phyloP scores from a whole-genome alignment of 805 yeast species.

The Monosporozyma yasuniensis region DNA sequence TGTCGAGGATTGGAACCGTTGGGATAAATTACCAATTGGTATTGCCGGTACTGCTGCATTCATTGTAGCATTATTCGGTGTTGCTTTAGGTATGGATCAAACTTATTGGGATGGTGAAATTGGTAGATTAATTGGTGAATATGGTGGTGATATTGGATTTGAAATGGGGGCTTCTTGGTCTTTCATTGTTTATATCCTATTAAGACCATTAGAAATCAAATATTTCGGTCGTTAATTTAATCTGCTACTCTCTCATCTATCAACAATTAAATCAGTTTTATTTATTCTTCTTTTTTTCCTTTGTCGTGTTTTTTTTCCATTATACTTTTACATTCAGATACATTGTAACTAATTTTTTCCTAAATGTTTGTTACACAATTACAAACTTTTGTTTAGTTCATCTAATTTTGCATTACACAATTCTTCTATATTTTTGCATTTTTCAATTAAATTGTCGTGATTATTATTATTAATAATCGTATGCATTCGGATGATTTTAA shows the following conservation, averaged over 20 bases:
- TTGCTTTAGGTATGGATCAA: constrained; percentile 80
- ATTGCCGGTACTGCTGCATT: constrained; percentile 69
- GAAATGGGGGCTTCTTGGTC: constrained; percentile 65
- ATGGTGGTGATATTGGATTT: constrained; percentile 83
- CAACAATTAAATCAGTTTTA: background rate
- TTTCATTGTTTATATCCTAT: constrained; percentile 47
- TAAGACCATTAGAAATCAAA: constrained; percentile 60
- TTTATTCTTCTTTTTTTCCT: background rate
- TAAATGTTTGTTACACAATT: no score
- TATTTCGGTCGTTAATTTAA: constrained; percentile 37
- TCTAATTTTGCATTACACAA: constrained; percentile 1
- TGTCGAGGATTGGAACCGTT: constrained; percentile 51
- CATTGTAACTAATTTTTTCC: background rate
- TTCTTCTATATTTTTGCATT: constrained; percentile 2
- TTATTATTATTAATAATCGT: background rate
- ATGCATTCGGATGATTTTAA: background rate
- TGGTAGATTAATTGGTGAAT: constrained; percentile 49
- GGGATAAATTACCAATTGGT: constrained; percentile 60
- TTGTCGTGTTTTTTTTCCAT: background rate
- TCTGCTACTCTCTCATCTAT: background rate
- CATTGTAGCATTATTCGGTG: constrained; percentile 79
- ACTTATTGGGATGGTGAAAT: constrained; percentile 73
- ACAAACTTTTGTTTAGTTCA: background rate
- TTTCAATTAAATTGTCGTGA: constrained; percentile 1
- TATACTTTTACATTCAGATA: background rate